Evolutionary conservation across 2,329 filamentous ascomycete species (phyloP).

Genomic region (Arthrocladium fulminans): DNA sequence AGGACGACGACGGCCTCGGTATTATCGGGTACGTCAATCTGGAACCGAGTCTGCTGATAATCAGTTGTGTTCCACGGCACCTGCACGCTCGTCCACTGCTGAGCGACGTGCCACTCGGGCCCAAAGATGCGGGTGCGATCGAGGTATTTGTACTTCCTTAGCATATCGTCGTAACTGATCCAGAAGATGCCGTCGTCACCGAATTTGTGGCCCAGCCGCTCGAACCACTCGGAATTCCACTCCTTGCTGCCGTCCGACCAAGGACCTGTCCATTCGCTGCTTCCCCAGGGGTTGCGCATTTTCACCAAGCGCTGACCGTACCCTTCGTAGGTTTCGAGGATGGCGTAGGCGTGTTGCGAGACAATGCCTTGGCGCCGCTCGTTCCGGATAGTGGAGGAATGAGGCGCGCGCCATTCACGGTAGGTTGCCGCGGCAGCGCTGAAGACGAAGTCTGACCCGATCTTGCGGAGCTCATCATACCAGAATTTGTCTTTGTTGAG

Average conservation of each 20-base stretch:
- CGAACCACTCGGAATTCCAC: conserved; percentile 73
- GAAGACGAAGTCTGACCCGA: conserved; percentile 65
- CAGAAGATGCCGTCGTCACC: conserved; percentile 65
- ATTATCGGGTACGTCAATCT: conserved; percentile 43
- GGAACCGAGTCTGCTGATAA: conserved; percentile 53
- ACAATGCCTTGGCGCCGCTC: conserved; percentile 37
- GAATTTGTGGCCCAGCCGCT: conserved; percentile 62
- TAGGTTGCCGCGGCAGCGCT: conserved; percentile 38
- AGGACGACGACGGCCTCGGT: conserved; percentile 51
- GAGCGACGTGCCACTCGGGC: conserved; percentile 51
- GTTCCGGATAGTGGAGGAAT: conserved; percentile 19
- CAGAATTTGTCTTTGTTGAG: conserved; percentile 69
- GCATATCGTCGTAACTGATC: conserved; percentile 52
- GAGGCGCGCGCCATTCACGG: conserved; percentile 19
- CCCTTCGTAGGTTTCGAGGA: conserved; percentile 52
- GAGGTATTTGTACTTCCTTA: conserved; percentile 51
- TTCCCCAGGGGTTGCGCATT: conserved; percentile 68
- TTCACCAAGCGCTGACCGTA: conserved; percentile 53
- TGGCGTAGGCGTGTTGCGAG: conserved; percentile 48
- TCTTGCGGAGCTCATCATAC: conserved; percentile 68
- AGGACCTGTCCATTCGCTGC: conserved; percentile 69
- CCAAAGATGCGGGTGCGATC: conserved; percentile 54
- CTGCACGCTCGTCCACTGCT: conserved; percentile 53
- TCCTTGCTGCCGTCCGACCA: conserved; percentile 79
- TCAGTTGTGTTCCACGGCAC: conserved; percentile 52